Base-by-base conservation (phyloP, 2,329 filamentous ascomycete genomes). In the Alternaria sp. region DNA sequence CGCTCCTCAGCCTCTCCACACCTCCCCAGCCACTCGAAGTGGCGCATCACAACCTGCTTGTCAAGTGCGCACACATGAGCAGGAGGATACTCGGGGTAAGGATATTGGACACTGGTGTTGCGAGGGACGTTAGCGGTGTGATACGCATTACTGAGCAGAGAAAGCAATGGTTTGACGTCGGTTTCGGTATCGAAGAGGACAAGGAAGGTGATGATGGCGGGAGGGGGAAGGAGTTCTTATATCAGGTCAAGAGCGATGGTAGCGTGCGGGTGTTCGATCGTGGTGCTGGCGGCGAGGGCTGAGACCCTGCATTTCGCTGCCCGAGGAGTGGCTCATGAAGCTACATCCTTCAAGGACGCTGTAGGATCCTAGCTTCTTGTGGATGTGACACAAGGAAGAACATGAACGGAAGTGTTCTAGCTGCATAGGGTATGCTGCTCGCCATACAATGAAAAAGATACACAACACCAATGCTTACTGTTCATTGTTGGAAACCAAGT, bases 71-170 rank as follows among this genome's bases (percentile, higher is more conserved):
- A n/a, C 93, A 97, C 75, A 85, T 88, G 69, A 92, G 93, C 8
- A 81, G 86, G n/a, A 82, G 86, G 63, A 85, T 94, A 4, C 79
- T 96, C 69, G 87, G 91, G 62, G 81, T 95, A 59, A 84, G 94
- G 53, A 85, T 89, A 72, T 78, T 98, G 62, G 93, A 96, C 73
- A 96, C 93, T 0, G 94, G 94, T 0, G 89, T 89, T n/a, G 94
- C 94, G 63, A 89, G 86, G 75, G 94, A 97, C 79, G 92, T 98
- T 32, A 96, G 92, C 79, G 94, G 94, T 3, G 93, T 97, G 43
- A 73, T 97, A 64, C 86, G 93, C 66, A 84, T 95, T 51, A 94
- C 91, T 18, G 84, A 78, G 16, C 75, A 74, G 30, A 73, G 60
- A 7, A 54, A 67, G 5, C 69, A 56, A 55, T 70, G 72, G 81